Percentiles rank a stretch among this genome's conserved stretches.
phyloP scores from a whole-genome alignment of 2,329 filamentous ascomycete genomes.

The Botrytis byssoidea region DNA sequence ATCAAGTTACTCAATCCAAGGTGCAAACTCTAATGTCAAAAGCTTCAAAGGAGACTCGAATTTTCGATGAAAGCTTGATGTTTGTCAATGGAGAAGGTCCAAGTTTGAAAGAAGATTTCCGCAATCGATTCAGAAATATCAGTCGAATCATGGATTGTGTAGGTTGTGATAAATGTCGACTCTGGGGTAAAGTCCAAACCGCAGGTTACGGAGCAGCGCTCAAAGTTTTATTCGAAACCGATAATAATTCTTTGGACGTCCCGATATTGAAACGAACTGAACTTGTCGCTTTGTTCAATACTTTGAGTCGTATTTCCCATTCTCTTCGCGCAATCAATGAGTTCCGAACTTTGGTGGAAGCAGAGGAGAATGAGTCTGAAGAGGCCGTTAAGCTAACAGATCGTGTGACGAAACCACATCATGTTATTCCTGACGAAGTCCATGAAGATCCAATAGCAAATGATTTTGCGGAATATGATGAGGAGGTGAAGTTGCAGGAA shows the following conservation, averaged over 20 bases:
- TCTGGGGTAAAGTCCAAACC: slow-evolving; percentile 97
- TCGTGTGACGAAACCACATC: slow-evolving; percentile 44
- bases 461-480: slow-evolving; percentile 44
- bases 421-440: slow-evolving; percentile 39
- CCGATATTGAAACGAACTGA: slow-evolving; percentile 83
- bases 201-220: slow-evolving; percentile 91
- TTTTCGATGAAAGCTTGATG: slow-evolving; percentile 95
- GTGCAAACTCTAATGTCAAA: slow-evolving; percentile 72
- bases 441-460: slow-evolving; percentile 41
- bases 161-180: slow-evolving; percentile 94
- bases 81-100: slow-evolving; percentile 76
- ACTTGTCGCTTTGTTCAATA: slow-evolving; percentile 92
- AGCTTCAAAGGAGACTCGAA: slow-evolving; percentile 68
- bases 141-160: slow-evolving; percentile 98
- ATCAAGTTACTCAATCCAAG: slow-evolving; percentile 75
- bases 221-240: slow-evolving; percentile 94
- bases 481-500: slow-evolving; percentile 35
- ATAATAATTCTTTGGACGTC: slow-evolving; percentile 56
- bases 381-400: slow-evolving; percentile 31
- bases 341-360: slow-evolving; percentile 61
- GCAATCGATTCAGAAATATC: slow-evolving; percentile 94
- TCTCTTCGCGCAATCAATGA: slow-evolving; percentile 72
- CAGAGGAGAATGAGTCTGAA: slow-evolving; percentile 36
- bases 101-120: slow-evolving; percentile 92
- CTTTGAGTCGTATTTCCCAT: slow-evolving; percentile 80